Percentiles rank a stretch among this genome's conserved stretches.
Evolutionary conservation across 306 rosid species (phyloP).

Genomic region (Acmispon strigosus): DNA sequence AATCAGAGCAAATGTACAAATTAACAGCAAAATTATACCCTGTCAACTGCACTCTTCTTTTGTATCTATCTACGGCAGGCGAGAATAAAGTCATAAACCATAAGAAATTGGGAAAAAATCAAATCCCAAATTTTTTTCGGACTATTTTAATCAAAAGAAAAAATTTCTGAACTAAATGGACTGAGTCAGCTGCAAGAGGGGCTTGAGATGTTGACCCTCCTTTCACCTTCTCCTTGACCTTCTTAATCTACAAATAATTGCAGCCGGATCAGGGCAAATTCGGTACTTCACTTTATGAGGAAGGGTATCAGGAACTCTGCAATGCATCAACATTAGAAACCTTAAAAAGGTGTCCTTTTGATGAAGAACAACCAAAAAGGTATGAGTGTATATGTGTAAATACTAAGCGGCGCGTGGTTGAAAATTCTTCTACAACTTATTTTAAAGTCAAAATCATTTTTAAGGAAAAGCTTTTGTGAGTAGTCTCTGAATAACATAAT

Average conservation of each 20-base stretch:
- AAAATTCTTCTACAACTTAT: too few relatives aligned
- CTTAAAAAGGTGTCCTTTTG: not conserved
- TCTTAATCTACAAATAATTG: constrained; percentile 71
- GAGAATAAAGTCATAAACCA: not conserved
- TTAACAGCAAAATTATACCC: not conserved
- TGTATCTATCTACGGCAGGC: not conserved
- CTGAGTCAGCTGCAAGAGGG: not conserved
- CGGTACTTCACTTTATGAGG: constrained; percentile 60
- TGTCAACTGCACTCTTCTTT: not conserved
- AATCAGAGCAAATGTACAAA: not conserved
- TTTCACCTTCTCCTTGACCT: constrained; percentile 48
- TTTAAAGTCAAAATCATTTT: too few relatives aligned
- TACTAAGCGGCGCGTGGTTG: not conserved
- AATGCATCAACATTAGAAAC: not conserved
- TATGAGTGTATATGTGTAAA: not conserved
- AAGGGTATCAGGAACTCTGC: constrained; percentile 54
- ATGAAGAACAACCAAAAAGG: not conserved
- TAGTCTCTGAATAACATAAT: too few relatives aligned
- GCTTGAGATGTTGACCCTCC: not conserved
- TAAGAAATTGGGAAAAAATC: not conserved
- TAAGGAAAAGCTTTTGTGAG: too few relatives aligned
- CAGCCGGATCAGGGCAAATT: constrained; percentile 73
- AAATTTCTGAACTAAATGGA: not conserved
- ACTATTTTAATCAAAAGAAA: not conserved
- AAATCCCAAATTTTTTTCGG: not conserved